A percentile compares a stretch with the other conserved stretches of the same genome.
phyloP scores from a whole-genome alignment of 1,284 basidiomycete species.

The Cutaneotrichosporon daszewskae region DNA sequence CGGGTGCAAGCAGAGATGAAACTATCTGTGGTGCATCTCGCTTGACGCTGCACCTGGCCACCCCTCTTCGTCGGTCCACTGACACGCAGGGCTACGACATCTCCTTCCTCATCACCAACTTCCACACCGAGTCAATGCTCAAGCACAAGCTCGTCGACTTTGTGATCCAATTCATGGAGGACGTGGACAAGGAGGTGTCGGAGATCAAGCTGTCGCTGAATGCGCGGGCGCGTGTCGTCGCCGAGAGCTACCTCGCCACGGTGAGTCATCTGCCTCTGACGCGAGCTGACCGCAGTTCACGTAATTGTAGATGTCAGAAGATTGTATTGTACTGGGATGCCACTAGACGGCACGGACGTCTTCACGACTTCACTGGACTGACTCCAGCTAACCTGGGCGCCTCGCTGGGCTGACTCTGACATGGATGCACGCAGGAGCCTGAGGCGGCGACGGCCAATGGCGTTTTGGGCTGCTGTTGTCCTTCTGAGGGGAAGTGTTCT shows the following conservation, averaged over 20 bases:
- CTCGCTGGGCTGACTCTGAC: no score
- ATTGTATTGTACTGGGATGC: conserved; percentile 19
- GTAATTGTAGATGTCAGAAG: conserved; percentile 17
- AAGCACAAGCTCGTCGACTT: conserved; percentile 99
- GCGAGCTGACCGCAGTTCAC: conserved; percentile 9
- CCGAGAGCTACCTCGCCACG: conserved; percentile 58
- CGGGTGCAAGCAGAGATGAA: not conserved
- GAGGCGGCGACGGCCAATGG: no score
- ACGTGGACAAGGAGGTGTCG: conserved; percentile 64
- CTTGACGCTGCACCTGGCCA: not conserved
- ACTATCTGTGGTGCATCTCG: not conserved
- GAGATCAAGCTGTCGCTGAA: conserved; percentile 70
- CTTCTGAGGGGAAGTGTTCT: no score
- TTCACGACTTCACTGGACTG: no score
- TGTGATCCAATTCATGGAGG: conserved; percentile 99
- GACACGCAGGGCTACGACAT: conserved; percentile 83
- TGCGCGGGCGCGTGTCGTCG: conserved; percentile 92
- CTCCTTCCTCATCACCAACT: conserved; percentile 96
- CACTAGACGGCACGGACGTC: conserved; percentile 7
- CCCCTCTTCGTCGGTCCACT: not conserved
- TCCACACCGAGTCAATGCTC: conserved; percentile 93
- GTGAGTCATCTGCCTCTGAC: conserved; percentile 25
- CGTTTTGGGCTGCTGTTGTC: no score
- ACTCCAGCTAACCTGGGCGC: no score
- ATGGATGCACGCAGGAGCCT: no score